Base-by-base conservation (phyloP, 176 grass and related monocot species). In the Leersia perrieri region DNA sequence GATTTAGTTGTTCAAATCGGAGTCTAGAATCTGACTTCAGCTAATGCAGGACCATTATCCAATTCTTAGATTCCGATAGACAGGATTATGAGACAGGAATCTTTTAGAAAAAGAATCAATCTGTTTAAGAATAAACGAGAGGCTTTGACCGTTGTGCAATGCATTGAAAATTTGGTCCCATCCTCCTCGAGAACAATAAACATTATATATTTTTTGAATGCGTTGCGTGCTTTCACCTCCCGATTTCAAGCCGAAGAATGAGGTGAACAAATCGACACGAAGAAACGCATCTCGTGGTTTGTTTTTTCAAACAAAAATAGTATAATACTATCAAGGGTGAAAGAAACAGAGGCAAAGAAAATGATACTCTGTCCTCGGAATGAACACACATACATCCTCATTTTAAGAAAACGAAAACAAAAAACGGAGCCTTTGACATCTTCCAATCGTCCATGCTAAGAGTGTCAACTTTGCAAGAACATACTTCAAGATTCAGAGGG, bases 71-170 rank as follows among this genome's bases (percentile, higher is more conserved):
- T 85, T 84, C 63, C 31, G 20, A 62, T 62, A 79, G 49, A 84
- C 33, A 51, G 7, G 70, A 36, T 18, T 45, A 80, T 0, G 33
- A 67, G 29, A 63, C 10, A 70, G 84, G 34, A 72, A 53, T 63
- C 57, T 69, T 66, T 3, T 3, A 58, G 11, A 72, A 60, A 83
- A 87, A 44, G 66, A 70, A 72, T 65, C 63, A 67, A 41, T 34
- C 27, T 42, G 68, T 30, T 31, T 39, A 87, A 70, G 88, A 86
- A 89, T 72, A 76, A 87, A 74, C 36, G 70, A 68, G 68, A 75
- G 83, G 40, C 70, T 30, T 83, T 83, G 80, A 87, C 88, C 63
- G 75, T 80, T 89, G 88, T 89, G 83, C 73, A 45, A 72, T 58
- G 77, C 16, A 85, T 82, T 85, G 66, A 85, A 89, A 85, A 82